Base-by-base conservation (phyloP, 2,329 filamentous ascomycete genomes). In the Mollisia scopiformis region DNA sequence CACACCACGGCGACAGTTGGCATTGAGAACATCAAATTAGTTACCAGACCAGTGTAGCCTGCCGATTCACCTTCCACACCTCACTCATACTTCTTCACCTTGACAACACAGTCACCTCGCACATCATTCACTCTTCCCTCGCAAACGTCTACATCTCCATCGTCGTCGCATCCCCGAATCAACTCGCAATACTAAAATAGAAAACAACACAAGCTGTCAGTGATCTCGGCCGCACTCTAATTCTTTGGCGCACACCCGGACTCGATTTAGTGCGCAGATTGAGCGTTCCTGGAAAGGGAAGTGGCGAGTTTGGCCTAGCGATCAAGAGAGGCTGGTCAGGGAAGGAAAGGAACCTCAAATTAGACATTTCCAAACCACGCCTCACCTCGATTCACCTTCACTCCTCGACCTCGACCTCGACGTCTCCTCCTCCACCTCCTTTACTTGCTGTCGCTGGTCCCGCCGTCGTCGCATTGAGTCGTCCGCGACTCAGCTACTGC, bases 241-340 rank as follows among this genome's bases (percentile, higher is more conserved):
- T 27, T 14, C 14, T 16, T 13, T 35, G 37, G 30, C 28, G 28
- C 50, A 35, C 30, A 7, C 33, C 11, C 30, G 28, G 28, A 37
- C 28, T 31, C 23, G 50, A 23, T 3, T 49, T 49, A 49, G 46
- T 49, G 46, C 28, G 39, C 7, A 11, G 23, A n/a, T 43, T 43
- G 39, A 43, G 33, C 27, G 52, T 55, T 33, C 52, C 33, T 55
- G 52, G 52, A 28, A 41, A 27, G 31, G 33, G 52, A 55, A 55
- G 52, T 14, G 35, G 52, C 52, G 52, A 55, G 8, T 37, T 28
- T 33, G 52, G 33, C n/a, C 52, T 41, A 41, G 23, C 37, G 25
- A 55, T 33, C 33, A 53, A 21, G 43, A 19, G 33, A 33, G 46
- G 23, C n/a, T 28, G 46, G 46, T 19, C 30, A 21, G 23, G 46